Base-by-base conservation (phyloP, 2,329 filamentous ascomycete species). In the Periconia sp. region DNA sequence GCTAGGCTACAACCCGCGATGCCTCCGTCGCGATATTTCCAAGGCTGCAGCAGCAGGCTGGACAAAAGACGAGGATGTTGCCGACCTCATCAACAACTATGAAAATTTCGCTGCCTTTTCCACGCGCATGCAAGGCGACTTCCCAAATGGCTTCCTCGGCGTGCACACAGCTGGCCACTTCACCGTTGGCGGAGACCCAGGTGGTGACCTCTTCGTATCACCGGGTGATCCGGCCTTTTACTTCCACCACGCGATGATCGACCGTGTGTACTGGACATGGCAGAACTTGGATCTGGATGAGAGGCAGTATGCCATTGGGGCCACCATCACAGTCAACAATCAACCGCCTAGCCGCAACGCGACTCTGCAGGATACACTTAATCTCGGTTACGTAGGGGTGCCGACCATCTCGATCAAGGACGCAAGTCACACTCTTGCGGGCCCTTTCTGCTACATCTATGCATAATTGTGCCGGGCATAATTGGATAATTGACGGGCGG, bases 251-350 rank as follows among this genome's bases (percentile, higher is more conserved):
- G 68, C 67, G 2, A 71, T 72, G 61, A 73, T 79, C 18, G 77
- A 79, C 50, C 66, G 75, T 3, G 55, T 69, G 3, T 80, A 69
- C 63, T 77, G 73, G 73, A 76, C 73, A 11, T 80, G 77, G 77
- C 76, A 80, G 57, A 76, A 73, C 43, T 58, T 71, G 33, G 68
- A 77, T 35, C 52, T 67, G 25, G 51, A 57, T 34, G 61, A 62
- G 10, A 64, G 76, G 11, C 62, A 63, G 39, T 59, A 69, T 36
- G 63, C 59, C 19, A 69, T 79, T 40, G 63, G 57, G 3, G 76
- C 73, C 2, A 78, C 74, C 4, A 66, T 66, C 7, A 78, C 76
- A 3, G 66, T 78, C 13, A 62, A 73, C 35, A 74, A 76, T 38
- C 30, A 42, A 1, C 75, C 76, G 2, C 66, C 73, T 3, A 73